Conservation (phyloP, 345 rosid species). For the Eucalyptus sp. region DNA sequence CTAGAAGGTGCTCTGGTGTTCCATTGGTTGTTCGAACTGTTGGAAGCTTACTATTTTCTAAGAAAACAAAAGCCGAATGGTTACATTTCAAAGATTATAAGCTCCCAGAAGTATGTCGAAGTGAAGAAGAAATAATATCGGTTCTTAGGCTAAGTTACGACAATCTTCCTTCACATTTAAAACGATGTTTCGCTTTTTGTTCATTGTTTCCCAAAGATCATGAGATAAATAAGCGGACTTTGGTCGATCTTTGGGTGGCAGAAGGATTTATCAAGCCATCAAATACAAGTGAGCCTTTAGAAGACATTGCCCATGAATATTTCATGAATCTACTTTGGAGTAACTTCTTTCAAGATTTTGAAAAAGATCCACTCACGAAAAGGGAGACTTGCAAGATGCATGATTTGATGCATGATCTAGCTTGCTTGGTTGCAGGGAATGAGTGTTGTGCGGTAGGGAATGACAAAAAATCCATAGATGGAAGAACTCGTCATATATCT, state of each 20-base stretch:
- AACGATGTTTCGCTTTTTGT: too few species aligned
- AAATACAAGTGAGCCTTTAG: not conserved
- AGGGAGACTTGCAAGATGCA: not conserved
- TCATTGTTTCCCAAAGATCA: too few species aligned
- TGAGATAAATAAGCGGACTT: too few species aligned
- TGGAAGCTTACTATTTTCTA: too few species aligned
- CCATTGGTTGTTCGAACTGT: too few species aligned
- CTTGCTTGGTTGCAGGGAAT: not conserved
- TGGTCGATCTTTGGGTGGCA: not conserved
- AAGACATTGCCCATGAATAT: not conserved
- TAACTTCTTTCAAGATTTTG: conserved; percentile 4
- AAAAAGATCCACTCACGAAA: not conserved
- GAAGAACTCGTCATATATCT: not conserved
- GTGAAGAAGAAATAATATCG: rapidly evolving
- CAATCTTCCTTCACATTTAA: not conserved
- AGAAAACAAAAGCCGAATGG: too few species aligned
- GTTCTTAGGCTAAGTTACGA: not conserved
- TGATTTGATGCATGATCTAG: conserved; percentile 11
- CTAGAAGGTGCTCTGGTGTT: too few species aligned
- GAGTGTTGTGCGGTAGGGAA: not conserved
- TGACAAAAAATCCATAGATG: rapidly evolving
- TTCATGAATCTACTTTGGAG: not conserved
- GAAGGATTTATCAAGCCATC: not conserved
- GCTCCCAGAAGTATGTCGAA: too few species aligned
- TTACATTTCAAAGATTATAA: too few species aligned